These are phyloP conservation scores for Helianthus annuus DNA, from an alignment of 129 eudicot species.

Conservation along the genomic window HanXRQr2.0-SUNRISE NC_035444.2:22180729-22181228, in stretches of 20 bases:
- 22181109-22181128: slow-evolving; percentile 78
- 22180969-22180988: not conserved
- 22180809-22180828: slow-evolving; percentile 48
- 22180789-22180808: not conserved
- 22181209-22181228: slow-evolving; percentile 17
- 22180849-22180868: too few species aligned
- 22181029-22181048: slow-evolving; percentile 19
- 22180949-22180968: slow-evolving; percentile 63
- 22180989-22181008: slow-evolving; percentile 4
- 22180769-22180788: not conserved
- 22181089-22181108: slow-evolving; percentile 57
- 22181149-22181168: not conserved
- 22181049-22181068: slow-evolving; percentile 86
- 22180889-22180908: slow-evolving; percentile 63
- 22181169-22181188: not conserved
- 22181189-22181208: not conserved
- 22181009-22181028: slow-evolving; percentile 9
- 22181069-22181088: slow-evolving; percentile 88
- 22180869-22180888: slow-evolving; percentile 49
- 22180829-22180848: too few species aligned
- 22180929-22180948: slow-evolving; percentile 87
- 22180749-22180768: slow-evolving; percentile 24
- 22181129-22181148: slow-evolving; percentile 61
- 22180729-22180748: slow-evolving; percentile 71
- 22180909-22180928: slow-evolving; percentile 84